These are phyloP conservation scores for Dioscorea dumetorum DNA, from an alignment of 106 monocot genomes.

Conservation along the genomic window DNA sequence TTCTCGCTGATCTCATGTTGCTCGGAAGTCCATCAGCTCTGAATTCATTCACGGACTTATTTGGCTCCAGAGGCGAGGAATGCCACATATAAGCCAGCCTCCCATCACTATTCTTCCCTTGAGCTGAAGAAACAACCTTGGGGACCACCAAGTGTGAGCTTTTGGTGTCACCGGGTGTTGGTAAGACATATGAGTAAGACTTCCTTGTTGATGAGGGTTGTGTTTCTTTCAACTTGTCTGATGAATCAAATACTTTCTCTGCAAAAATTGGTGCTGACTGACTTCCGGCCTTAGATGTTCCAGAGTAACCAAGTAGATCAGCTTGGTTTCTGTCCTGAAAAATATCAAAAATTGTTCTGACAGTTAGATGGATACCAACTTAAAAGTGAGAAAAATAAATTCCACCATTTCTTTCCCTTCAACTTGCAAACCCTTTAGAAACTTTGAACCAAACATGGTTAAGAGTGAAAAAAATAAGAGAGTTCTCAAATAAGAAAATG, in stretches of 20 bases:
- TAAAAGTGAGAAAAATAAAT: too few relatives aligned
- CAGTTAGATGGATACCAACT: too few relatives aligned
- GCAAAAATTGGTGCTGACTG: slow-evolving; percentile 59
- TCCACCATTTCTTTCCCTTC: too few relatives aligned
- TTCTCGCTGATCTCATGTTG: background rate
- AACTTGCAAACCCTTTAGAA: background rate
- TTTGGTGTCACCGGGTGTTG: slow-evolving; percentile 43
- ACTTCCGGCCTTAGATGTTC: slow-evolving; percentile 22
- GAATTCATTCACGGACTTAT: slow-evolving; percentile 16
- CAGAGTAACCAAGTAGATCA: slow-evolving; percentile 8
- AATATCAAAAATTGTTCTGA: background rate
- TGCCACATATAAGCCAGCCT: slow-evolving; percentile 31
- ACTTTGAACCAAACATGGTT: background rate
- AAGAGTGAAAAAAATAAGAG: background rate
- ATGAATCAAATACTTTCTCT: slow-evolving; percentile 37
- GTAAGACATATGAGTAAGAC: slow-evolving; percentile 52
- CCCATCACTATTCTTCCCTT: slow-evolving; percentile 8
- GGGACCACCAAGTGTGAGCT: slow-evolving; percentile 7
- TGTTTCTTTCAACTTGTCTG: slow-evolving; percentile 25
- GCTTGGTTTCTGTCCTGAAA: slow-evolving; percentile 37
- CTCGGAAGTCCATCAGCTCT: slow-evolving; percentile 4
- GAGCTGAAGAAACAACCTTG: slow-evolving; percentile 1
- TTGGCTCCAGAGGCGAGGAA: slow-evolving; percentile 45
- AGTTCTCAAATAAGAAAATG: background rate
- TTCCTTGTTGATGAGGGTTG: slow-evolving; percentile 32